These are phyloP conservation scores for Tetrapisispora taiwanensis DNA, from an alignment of 805 yeast genomes.

Conservation along the genomic window DNA sequence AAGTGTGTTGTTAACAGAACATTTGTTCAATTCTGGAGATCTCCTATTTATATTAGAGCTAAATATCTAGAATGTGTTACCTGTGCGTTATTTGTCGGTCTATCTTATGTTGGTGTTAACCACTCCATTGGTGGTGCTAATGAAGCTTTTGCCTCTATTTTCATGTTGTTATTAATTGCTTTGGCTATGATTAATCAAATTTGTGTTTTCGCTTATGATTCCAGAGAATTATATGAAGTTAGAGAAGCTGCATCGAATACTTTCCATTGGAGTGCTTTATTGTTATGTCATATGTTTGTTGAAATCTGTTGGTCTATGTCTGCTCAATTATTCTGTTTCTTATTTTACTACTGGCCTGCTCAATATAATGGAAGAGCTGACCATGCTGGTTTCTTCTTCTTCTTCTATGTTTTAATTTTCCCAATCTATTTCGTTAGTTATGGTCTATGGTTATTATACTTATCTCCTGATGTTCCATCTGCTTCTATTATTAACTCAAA, in stretches of 20 bases:
- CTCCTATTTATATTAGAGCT: conserved; percentile 49
- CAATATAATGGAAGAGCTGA: conserved; percentile 35
- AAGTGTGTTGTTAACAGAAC: conserved; percentile 41
- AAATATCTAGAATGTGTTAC: conserved; percentile 43
- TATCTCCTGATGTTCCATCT: conserved; percentile 36
- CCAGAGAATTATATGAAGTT: conserved; percentile 57
- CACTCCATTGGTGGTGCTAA: conserved; percentile 54
- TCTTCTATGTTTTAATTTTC: conserved; percentile 39
- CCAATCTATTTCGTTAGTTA: conserved; percentile 42
- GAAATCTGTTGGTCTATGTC: conserved; percentile 40
- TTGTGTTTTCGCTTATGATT: conserved; percentile 48
- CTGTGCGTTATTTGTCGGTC: conserved; percentile 55
- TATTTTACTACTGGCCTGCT: conserved; percentile 42
- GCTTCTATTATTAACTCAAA: conserved; percentile 35
- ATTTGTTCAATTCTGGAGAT: conserved; percentile 54
- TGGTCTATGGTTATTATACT: conserved; percentile 41
- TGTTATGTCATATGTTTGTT: conserved; percentile 34
- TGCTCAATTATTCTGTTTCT: conserved; percentile 35
- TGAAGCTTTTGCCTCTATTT: conserved; percentile 51
- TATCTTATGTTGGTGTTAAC: conserved; percentile 52
- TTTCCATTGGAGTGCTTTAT: conserved; percentile 54
- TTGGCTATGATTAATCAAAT: conserved; percentile 51
- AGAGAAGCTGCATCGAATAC: conserved; percentile 68
- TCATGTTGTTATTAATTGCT: conserved; percentile 45
- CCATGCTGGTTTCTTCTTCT: conserved; percentile 44